Percentiles rank a stretch among this genome's conserved stretches.
Evolutionary conservation across 1,284 basidiomycete species (phyloP).

Genomic region (Sporisorium scitamineum): DNA sequence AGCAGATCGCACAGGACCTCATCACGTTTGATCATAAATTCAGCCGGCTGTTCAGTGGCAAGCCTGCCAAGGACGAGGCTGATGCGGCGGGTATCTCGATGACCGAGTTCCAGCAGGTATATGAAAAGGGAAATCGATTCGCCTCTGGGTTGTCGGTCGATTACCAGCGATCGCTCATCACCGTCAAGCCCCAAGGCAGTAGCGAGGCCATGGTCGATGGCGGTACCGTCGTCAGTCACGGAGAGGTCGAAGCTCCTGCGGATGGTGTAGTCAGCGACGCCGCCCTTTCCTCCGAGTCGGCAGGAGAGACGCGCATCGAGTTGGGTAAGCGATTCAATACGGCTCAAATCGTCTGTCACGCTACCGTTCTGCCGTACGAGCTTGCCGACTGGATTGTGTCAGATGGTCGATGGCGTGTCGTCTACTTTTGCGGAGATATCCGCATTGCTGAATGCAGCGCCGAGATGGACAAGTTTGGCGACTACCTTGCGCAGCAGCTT

Average conservation of each 20-base stretch:
- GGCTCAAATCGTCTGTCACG: slow-evolving; percentile 23
- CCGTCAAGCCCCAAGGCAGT: slow-evolving; percentile 24
- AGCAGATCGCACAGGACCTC: slow-evolving; percentile 74
- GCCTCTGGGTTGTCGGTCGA: slow-evolving; percentile 33
- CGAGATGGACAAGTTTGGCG: slow-evolving; percentile 26
- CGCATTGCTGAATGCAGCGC: slow-evolving; percentile 8
- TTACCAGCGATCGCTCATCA: slow-evolving; percentile 34
- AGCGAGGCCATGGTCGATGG: slow-evolving; percentile 25
- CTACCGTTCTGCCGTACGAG: slow-evolving; percentile 37
- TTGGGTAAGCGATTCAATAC: slow-evolving; percentile 40
- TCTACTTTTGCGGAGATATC: slow-evolving; percentile 44
- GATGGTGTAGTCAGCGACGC: slow-evolving; percentile 20
- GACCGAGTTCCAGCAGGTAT: slow-evolving; percentile 75
- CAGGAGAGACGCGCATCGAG: slow-evolving; percentile 35
- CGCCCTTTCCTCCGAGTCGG: slow-evolving; percentile 12
- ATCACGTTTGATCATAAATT: slow-evolving; percentile 84
- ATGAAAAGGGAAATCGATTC: slow-evolving; percentile 31
- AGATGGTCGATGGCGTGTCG: slow-evolving; percentile 32
- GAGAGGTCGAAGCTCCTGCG: slow-evolving; percentile 13
- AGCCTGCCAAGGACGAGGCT: slow-evolving; percentile 74
- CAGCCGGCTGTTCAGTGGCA: slow-evolving; percentile 80
- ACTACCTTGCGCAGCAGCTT: slow-evolving; percentile 15
- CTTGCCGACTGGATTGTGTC: slow-evolving; percentile 38
- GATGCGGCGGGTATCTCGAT: slow-evolving; percentile 77
- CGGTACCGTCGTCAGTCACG: slow-evolving; percentile 15